Evolutionary conservation across 768 basidiomycete genomes (phyloP), one percentile per base, ranked within the genome.

Genomic region (Epithele typhae): DNA sequence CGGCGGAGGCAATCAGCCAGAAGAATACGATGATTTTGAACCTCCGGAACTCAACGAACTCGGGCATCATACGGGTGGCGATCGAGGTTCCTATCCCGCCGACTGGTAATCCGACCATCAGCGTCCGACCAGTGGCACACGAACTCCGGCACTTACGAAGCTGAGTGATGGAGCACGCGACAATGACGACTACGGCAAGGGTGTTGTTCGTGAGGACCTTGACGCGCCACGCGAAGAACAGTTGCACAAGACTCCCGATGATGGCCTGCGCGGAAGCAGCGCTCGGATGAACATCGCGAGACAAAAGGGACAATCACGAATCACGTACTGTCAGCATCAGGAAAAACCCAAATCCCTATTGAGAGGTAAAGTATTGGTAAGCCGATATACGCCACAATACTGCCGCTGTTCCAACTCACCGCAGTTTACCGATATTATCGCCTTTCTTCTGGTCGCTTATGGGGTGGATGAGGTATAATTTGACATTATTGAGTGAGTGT

Each of bases 201-300:
- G 33, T 51, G 43, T 63, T 68, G 37, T 48, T 55, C 5, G 63
- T 68, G 40, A 73, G 51, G 11, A 70, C 54, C 21, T 62, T 66
- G 17, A 72, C 66, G 18, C 71, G 61, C 68, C 69, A 71, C 5
- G 72, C 71, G 37, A 75, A 75, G 54, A 78, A 79, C 4, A 70
- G 48, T 43, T 78, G 75, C 6, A 76, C 74, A 11, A 68, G 53
- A 4, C 64, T 50, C 2, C 71, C 72, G 25, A 73, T 73, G 43
- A 77, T 65, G 5, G 68, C 74, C 76, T 76, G 52, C n/a, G n/a
- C n/a, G n/a, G n/a, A n/a, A n/a, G n/a, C n/a, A n/a, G n/a, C n/a
- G n/a, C n/a, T n/a, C n/a, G n/a, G n/a, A n/a, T n/a, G n/a, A n/a
- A n/a, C n/a, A n/a, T n/a, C 15, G n/a, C 9, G 22, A 21, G 32